These are phyloP conservation scores for Penicillium lividum DNA, from an alignment of 495 filamentous ascomycete genomes.

Conservation along the genomic window DNA sequence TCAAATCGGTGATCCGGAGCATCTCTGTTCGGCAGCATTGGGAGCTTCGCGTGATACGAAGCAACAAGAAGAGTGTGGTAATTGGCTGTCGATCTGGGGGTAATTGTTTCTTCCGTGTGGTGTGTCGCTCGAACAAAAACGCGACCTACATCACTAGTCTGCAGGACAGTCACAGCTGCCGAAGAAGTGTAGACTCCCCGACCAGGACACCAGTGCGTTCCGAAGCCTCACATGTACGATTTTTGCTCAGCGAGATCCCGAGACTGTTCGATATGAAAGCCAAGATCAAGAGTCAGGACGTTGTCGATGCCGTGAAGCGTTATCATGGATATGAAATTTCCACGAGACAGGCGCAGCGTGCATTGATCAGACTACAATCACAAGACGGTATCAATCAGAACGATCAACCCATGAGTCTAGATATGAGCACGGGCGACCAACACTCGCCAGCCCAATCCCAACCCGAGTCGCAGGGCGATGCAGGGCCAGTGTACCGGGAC, in stretches of 20 bases:
- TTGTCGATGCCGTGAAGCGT: constrained; percentile 47
- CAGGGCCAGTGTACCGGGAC: constrained; percentile 25
- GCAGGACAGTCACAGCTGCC: constrained; percentile 47
- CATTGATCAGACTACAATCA: constrained; percentile 44
- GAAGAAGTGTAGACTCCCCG: constrained; percentile 34
- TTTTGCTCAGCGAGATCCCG: constrained; percentile 46
- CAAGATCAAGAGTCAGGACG: constrained; percentile 42
- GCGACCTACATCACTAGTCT: constrained; percentile 50
- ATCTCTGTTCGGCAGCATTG: constrained; percentile 51
- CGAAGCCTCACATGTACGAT: constrained; percentile 51
- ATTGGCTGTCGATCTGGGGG: constrained; percentile 44
- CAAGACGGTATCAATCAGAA: constrained; percentile 27
- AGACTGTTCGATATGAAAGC: constrained; percentile 48
- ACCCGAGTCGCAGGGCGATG: constrained; percentile 23
- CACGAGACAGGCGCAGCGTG: constrained; percentile 48
- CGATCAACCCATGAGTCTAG: constrained; percentile 22
- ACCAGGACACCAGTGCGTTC: constrained; percentile 43
- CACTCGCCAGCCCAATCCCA: constrained; percentile 26
- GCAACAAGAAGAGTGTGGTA: constrained; percentile 52
- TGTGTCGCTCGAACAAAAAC: constrained; percentile 50
- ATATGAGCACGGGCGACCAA: constrained; percentile 24
- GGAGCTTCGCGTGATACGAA: constrained; percentile 48
- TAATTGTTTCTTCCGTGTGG: constrained; percentile 49
- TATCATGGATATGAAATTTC: constrained; percentile 51
- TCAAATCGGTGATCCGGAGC: constrained; percentile 45